Base-by-base conservation (phyloP, 495 filamentous ascomycete species). In the Aspergillus campestris region DNA sequence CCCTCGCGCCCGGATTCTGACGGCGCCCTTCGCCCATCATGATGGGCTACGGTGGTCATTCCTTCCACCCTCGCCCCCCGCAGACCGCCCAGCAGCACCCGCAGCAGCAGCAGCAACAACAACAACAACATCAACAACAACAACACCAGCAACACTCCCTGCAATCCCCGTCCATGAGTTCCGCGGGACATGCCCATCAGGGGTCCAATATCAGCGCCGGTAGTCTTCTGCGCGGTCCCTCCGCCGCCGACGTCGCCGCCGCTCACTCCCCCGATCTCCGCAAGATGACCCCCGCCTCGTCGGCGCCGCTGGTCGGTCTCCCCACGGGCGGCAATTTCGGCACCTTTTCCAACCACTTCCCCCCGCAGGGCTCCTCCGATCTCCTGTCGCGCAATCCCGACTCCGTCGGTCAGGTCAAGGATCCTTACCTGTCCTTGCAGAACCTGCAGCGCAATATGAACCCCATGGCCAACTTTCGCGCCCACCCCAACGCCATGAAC, bases 241-340 rank as follows among this genome's bases (percentile, higher is more conserved):
- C 60, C n/a, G 64, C 66, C 44, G 52, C 62, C 18, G 59, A 55
- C 15, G 55, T 63, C 24, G 38, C 56, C 6, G 36, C 59, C 1
- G 38, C 54, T 24, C 58, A 65, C 40, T 67, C 64, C 5, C 66
- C 66, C 7, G 65, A 67, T 50, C 40, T 64, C 42, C 64, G 64
- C 50, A 66, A 66, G 40, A 66, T 67, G 64, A 59, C 66, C 3
- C 60, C 63, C 15, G 54, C 60, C 4, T 54, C 61, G 0, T 58
- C 63, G 2, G 58, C 59, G n/a, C 57, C 66, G 8, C 42, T 67
- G 9, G 53, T 63, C 32, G 64, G 65, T 7, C 58, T 67, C 33
- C 53, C 65, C 15, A 44, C 65, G n/a, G 53, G 53, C 0, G 51
- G 51, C 13, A 59, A 57, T 40, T 66, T 59, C 38, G 50, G 53